phyloP scores from a whole-genome alignment of 352 stramenopile species.

The Hyaloperonospora arabidopsidis region DNA sequence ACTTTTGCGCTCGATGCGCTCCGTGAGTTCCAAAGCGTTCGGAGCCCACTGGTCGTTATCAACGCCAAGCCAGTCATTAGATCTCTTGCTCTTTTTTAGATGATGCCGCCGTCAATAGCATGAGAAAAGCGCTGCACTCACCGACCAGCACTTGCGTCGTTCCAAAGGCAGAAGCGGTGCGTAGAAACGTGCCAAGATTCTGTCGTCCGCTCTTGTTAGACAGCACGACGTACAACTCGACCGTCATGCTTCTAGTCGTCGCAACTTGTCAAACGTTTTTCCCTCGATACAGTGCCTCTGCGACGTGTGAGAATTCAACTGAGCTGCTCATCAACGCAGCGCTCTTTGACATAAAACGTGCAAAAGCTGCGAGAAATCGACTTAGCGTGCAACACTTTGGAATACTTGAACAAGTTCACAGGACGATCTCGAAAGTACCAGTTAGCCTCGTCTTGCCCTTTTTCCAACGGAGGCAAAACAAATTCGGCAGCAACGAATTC shows the following conservation, averaged over 20 bases:
- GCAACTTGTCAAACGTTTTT: neutral
- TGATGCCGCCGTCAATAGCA: slow-evolving; percentile 1
- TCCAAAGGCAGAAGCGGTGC: slow-evolving; percentile 66
- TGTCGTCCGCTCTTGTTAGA: slow-evolving; percentile 65
- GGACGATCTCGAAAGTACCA: slow-evolving; percentile 14
- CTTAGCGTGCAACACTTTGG: slow-evolving; percentile 50
- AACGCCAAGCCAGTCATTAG: slow-evolving; percentile 12
- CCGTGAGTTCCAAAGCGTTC: slow-evolving; percentile 73
- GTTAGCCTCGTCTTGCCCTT: slow-evolving; percentile 15
- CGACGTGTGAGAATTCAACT: slow-evolving; percentile 25
- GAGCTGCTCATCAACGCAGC: slow-evolving; percentile 33
- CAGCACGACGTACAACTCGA: slow-evolving; percentile 62
- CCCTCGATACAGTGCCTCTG: slow-evolving; percentile 21
- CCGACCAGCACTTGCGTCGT: slow-evolving; percentile 66
- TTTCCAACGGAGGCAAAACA: slow-evolving; percentile 13
- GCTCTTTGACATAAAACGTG: slow-evolving; percentile 51
- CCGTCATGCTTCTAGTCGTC: slow-evolving; percentile 13
- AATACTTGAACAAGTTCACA: slow-evolving; percentile 38
- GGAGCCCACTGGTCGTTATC: slow-evolving; percentile 43
- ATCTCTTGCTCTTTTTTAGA: neutral
- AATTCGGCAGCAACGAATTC: slow-evolving; percentile 27
- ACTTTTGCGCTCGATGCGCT: slow-evolving; percentile 72
- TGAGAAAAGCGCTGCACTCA: slow-evolving; percentile 18
- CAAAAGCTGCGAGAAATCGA: slow-evolving; percentile 49
- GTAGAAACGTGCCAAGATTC: slow-evolving; percentile 74